phyloP scores from a whole-genome alignment of 192 early-diverging fungal species.

The Coemansia sp. region DNA sequence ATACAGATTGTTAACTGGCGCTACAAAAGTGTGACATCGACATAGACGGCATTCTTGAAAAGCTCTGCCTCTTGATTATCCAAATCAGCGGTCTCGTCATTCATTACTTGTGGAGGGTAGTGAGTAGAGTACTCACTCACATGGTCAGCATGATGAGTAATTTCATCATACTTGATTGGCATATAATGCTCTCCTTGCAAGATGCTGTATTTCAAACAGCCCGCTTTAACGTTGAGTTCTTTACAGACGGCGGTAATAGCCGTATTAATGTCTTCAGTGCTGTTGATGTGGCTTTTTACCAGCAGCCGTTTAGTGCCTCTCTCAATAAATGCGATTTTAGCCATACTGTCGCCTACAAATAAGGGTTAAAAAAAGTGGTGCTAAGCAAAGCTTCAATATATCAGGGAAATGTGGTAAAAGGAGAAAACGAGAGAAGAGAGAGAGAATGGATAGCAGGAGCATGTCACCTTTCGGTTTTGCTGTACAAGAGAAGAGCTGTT shows the following conservation, averaged over 20 bases:
- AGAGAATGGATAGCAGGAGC: too few species aligned
- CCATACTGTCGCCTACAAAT: not conserved
- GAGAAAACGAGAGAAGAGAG: too few species aligned
- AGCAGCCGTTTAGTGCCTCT: not conserved
- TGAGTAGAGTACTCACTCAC: not conserved
- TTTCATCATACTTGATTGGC: not conserved
- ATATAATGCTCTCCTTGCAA: not conserved
- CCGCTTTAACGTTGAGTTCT: not conserved
- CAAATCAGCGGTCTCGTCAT: not conserved
- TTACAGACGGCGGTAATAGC: not conserved
- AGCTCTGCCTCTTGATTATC: not conserved
- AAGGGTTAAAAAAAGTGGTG: not conserved
- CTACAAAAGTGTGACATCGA: too few species aligned
- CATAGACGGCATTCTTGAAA: too few species aligned
- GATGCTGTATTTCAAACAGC: not conserved
- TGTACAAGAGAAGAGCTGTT: not conserved
- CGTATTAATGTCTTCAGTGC: not conserved
- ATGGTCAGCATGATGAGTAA: not conserved
- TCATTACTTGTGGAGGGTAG: not conserved
- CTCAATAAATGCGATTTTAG: not conserved
- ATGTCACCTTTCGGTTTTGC: not conserved
- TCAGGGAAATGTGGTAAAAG: not conserved
- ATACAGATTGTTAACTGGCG: too few species aligned
- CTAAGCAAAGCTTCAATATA: not conserved
- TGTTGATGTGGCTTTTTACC: not conserved